Conservation (phyloP, 495 filamentous ascomycete genomes). For the Thermochaetoides thermophila region DNA sequence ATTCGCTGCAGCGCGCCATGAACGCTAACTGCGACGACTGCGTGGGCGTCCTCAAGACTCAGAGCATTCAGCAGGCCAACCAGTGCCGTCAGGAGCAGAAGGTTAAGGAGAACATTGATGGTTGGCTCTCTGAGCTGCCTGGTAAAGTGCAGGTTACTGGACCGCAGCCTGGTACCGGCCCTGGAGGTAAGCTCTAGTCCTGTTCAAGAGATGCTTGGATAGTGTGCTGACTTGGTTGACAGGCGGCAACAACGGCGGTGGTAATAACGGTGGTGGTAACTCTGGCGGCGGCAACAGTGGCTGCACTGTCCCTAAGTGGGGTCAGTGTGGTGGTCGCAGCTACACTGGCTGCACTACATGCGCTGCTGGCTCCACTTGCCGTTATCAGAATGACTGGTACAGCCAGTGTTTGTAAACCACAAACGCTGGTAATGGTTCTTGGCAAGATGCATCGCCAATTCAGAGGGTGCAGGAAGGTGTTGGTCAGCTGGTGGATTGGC, state of each 20-base stretch:
- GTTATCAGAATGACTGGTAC: neutral
- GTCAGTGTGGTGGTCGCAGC: conserved; percentile 1
- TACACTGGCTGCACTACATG: conserved; percentile 2
- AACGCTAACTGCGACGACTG: conserved; percentile 17
- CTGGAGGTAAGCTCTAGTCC: neutral
- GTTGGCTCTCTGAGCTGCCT: conserved; percentile 13
- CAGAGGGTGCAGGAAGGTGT: neutral
- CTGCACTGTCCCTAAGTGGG: conserved; percentile 3
- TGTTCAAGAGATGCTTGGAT: neutral
- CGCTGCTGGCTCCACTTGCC: conserved; percentile 1
- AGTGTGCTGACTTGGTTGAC: neutral
- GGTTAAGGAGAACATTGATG: conserved; percentile 25
- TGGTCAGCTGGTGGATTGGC: neutral
- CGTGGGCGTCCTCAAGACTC: conserved; percentile 1
- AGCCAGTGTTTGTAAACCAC: neutral
- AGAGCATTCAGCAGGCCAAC: conserved; percentile 19
- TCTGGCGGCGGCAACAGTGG: neutral
- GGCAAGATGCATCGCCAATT: neutral
- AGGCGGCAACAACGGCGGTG: neutral
- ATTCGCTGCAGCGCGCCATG: conserved; percentile 26
- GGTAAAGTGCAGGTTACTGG: conserved; percentile 4
- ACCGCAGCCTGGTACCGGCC: conserved; percentile 9
- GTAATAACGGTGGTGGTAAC: neutral
- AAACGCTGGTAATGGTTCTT: neutral
- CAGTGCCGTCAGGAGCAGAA: conserved; percentile 17